Conservation (phyloP, 441 rosid species). For the Metrosideros polymorpha region DNA sequence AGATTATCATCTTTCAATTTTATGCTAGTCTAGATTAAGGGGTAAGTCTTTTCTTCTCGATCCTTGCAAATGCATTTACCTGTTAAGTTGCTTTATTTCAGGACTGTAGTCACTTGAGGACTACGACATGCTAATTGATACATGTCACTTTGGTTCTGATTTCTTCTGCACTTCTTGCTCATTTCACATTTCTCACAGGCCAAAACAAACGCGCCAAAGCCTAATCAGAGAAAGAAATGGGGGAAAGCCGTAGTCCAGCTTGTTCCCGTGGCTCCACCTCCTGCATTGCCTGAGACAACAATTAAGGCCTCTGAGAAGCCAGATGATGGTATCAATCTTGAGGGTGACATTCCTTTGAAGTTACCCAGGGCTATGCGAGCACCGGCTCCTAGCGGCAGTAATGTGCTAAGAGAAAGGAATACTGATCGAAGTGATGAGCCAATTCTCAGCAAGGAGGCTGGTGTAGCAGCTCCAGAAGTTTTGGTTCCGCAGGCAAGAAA, state of each 20-base stretch:
- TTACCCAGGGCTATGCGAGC: conserved; percentile 78
- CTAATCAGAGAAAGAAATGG: conserved; percentile 77
- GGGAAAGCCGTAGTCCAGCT: conserved; percentile 60
- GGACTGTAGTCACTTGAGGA: not conserved
- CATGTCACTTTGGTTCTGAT: not conserved
- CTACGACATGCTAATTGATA: not conserved
- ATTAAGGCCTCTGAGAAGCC: conserved; percentile 17
- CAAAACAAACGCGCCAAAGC: conserved; percentile 57
- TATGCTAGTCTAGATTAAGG: not conserved
- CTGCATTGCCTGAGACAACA: conserved; percentile 15
- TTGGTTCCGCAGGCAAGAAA: conserved; percentile 36
- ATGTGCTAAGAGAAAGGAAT: conserved; percentile 76
- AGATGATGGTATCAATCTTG: conserved; percentile 17
- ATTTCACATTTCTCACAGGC: conserved; percentile 26
- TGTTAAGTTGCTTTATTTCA: not conserved
- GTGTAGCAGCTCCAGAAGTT: conserved; percentile 19
- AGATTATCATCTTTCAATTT: not conserved
- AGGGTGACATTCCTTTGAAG: conserved; percentile 45
- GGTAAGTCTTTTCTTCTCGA: not conserved
- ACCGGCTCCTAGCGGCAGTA: conserved; percentile 44
- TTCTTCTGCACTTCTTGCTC: not conserved
- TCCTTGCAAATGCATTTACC: not conserved
- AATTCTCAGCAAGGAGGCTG: conserved; percentile 20
- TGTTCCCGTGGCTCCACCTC: conserved; percentile 47
- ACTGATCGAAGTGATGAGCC: conserved; percentile 37